Conservation (phyloP, 106 monocot genomes). For the Allium fistulosum region DNA sequence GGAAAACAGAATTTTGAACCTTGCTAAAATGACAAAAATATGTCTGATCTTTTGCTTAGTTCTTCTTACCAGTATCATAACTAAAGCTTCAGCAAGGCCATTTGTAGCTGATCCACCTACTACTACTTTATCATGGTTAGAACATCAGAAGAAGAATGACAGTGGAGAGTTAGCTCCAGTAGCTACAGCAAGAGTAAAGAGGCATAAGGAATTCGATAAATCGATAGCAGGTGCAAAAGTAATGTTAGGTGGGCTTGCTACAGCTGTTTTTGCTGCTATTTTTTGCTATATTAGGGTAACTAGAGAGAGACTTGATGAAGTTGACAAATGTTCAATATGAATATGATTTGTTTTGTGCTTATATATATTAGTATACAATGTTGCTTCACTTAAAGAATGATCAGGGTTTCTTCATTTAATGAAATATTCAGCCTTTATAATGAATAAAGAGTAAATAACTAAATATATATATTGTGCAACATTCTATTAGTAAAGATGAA, state of each 20-base stretch:
- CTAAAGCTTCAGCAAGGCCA: constrained; percentile 22
- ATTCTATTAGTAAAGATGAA: too few relatives aligned
- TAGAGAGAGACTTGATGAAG: constrained; percentile 18
- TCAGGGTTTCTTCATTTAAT: too few relatives aligned
- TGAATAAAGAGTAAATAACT: too few relatives aligned
- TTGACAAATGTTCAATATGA: not conserved
- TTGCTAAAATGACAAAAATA: not conserved
- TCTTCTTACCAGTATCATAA: constrained; percentile 6
- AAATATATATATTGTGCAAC: too few relatives aligned
- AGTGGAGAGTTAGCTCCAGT: not conserved
- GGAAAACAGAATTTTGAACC: too few relatives aligned
- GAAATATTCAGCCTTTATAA: too few relatives aligned
- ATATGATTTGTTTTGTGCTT: not conserved
- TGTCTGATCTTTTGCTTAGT: constrained; percentile 21
- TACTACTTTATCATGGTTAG: too few relatives aligned
- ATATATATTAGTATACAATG: too few relatives aligned
- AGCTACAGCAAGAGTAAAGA: constrained; percentile 6
- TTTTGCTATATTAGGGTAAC: constrained; percentile 50
- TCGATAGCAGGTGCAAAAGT: constrained; percentile 41
- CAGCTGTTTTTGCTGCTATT: constrained; percentile 31
- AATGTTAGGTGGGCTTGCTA: constrained; percentile 34
- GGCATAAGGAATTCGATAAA: constrained; percentile 25
- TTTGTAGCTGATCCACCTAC: constrained; percentile 20
- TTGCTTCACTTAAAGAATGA: too few relatives aligned
- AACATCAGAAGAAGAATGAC: too few relatives aligned